A percentile compares a stretch with the other conserved stretches of the same genome.
Conservation (phyloP, 352 stramenopile genomes). For the Peronosclerospora sorghi region DNA sequence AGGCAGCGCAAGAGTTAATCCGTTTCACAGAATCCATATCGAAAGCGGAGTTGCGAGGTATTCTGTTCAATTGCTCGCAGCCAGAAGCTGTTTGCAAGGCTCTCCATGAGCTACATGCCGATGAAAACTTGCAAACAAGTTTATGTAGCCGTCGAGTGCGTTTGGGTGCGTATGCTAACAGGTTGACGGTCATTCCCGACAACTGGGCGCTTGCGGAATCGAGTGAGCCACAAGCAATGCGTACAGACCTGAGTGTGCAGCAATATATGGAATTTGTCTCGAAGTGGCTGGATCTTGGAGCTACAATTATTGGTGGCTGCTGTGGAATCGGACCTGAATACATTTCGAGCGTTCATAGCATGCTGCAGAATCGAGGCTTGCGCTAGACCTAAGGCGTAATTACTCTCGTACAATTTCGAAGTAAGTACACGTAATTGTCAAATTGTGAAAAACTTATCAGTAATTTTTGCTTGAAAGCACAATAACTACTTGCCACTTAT, state of each 20-base stretch:
- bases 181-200: constrained; percentile 64
- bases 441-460: too few species aligned
- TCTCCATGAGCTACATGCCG: constrained; percentile 34
- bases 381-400: constrained; percentile 1
- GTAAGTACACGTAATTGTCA: too few species aligned
- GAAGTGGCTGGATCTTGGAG: constrained; percentile 39
- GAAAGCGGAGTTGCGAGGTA: constrained; percentile 27
- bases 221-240: constrained; percentile 64
- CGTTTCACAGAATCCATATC: constrained; percentile 14
- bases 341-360: constrained; percentile 45
- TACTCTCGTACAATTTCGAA: too few species aligned
- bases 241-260: constrained; percentile 61
- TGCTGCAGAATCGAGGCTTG: constrained; percentile 15
- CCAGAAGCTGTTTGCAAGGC: constrained; percentile 78
- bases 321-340: constrained; percentile 85
- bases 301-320: constrained; percentile 82
- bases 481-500: constrained; percentile 6
- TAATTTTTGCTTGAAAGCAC: neutral
- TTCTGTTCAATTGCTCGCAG: constrained; percentile 87
- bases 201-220: constrained; percentile 71
- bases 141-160: constrained; percentile 14
- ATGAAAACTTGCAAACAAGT: constrained; percentile 8
- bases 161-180: constrained; percentile 84
- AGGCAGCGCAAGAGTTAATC: constrained; percentile 32
- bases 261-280: constrained; percentile 63